A percentile compares a stretch with the other conserved stretches of the same genome.
phyloP scores from a whole-genome alignment of 116 monocot species.

The Cymodocea nodosa region DNA sequence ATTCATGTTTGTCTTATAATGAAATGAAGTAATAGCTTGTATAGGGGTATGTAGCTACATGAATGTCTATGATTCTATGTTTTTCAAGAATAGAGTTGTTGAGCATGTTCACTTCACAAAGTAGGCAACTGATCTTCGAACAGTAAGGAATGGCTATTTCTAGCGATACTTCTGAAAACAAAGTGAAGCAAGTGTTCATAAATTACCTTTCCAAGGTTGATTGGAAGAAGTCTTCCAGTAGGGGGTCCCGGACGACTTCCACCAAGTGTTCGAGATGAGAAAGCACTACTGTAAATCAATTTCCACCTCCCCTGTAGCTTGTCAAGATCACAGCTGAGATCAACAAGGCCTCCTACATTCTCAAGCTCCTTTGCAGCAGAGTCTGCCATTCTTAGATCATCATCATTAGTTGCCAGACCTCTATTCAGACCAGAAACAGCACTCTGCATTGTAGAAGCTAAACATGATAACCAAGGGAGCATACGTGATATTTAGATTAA shows the following conservation, averaged over 20 bases:
- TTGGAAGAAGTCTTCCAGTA: constrained; percentile 66
- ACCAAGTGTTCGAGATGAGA: constrained; percentile 80
- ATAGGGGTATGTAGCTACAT: too few relatives aligned
- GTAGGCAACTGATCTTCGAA: neutral
- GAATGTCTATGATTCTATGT: neutral
- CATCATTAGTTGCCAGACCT: constrained; percentile 73
- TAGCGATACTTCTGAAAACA: neutral
- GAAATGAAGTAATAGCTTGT: too few relatives aligned
- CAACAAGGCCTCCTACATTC: constrained; percentile 38
- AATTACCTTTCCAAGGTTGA: constrained; percentile 76
- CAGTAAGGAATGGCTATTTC: too few relatives aligned
- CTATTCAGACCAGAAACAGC: constrained; percentile 78
- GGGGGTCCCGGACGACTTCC: constrained; percentile 93
- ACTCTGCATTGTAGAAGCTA: constrained; percentile 36
- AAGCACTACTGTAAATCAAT: constrained; percentile 85
- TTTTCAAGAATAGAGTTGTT: neutral
- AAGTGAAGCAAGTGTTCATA: neutral
- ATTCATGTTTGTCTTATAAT: too few relatives aligned
- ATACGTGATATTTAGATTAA: too few relatives aligned
- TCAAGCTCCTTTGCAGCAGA: constrained; percentile 73
- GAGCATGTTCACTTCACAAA: neutral
- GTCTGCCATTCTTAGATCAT: constrained; percentile 63
- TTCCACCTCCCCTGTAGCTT: constrained; percentile 91
- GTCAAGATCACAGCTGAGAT: constrained; percentile 57
- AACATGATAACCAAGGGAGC: too few relatives aligned